These are phyloP conservation scores for Rubroboletus satanas DNA, from an alignment of 768 basidiomycete species.

Conservation along the genomic window DNA sequence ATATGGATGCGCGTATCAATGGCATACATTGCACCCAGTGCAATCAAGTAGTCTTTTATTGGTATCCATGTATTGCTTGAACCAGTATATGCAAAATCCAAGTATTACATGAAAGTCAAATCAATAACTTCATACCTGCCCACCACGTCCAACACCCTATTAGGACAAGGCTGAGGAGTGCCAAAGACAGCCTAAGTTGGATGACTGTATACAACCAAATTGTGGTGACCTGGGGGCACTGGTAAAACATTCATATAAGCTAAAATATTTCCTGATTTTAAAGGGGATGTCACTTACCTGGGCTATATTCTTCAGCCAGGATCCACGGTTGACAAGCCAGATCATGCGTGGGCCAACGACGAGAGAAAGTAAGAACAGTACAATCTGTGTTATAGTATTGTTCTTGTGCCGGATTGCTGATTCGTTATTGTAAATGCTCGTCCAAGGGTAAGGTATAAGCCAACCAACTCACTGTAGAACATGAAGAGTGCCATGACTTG, in stretches of 20 bases:
- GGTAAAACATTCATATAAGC: slow-evolving; percentile 1
- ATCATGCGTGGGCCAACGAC: slow-evolving; percentile 62
- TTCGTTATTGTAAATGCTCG: slow-evolving; percentile 1
- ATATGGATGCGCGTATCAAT: not conserved
- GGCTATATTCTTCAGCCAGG: slow-evolving; percentile 68
- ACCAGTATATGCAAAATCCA: not conserved
- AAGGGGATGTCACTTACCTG: slow-evolving; percentile 46
- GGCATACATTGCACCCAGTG: slow-evolving; percentile 10
- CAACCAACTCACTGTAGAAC: slow-evolving; percentile 25
- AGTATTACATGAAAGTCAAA: slow-evolving; percentile 17
- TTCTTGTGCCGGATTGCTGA: slow-evolving; percentile 62
- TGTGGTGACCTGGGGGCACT: slow-evolving; percentile 78
- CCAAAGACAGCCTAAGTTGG: slow-evolving; percentile 62
- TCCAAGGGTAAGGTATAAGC: not conserved
- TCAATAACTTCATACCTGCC: slow-evolving; percentile 48
- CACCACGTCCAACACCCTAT: slow-evolving; percentile 62
- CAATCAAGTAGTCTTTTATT: not conserved
- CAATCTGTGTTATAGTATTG: slow-evolving; percentile 47
- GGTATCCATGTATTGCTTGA: not conserved
- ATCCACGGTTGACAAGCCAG: slow-evolving; percentile 64
- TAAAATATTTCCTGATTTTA: not conserved
- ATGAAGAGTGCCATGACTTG: slow-evolving; percentile 72
- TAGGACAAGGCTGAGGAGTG: slow-evolving; percentile 50
- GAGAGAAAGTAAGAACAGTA: slow-evolving; percentile 57
- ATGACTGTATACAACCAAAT: slow-evolving; percentile 75